Conservation (phyloP, 2,329 filamentous ascomycete genomes). For the Botrytis aclada region DNA sequence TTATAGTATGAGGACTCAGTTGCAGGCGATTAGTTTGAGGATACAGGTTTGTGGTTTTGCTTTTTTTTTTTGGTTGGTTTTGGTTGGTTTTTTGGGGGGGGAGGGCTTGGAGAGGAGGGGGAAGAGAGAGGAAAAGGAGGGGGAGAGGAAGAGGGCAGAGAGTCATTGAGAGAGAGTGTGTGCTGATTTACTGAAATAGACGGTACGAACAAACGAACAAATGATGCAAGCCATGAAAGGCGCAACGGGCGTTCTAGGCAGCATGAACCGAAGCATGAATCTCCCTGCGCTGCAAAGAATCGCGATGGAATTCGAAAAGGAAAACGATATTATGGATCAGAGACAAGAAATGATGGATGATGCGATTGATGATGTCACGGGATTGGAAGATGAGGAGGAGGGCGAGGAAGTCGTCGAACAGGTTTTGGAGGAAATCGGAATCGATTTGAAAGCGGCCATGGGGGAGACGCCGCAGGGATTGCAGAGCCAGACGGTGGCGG, state of each 20-base stretch:
- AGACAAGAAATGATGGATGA: slow-evolving; percentile 99
- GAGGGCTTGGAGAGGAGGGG: no score
- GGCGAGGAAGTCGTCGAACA: slow-evolving; percentile 96
- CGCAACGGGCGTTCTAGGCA: slow-evolving; percentile 84
- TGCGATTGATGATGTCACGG: slow-evolving; percentile 94
- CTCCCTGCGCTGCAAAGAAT: slow-evolving; percentile 92
- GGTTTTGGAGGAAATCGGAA: slow-evolving; percentile 92
- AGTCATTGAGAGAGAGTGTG: neutral
- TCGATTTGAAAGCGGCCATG: slow-evolving; percentile 84
- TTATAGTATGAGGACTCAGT: slow-evolving; percentile 94
- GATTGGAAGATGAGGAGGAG: slow-evolving; percentile 85
- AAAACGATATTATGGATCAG: slow-evolving; percentile 99
- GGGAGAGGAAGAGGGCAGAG: neutral
- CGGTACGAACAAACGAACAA: slow-evolving; percentile 95
- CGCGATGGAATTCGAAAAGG: slow-evolving; percentile 97
- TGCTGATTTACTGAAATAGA: slow-evolving; percentile 50
- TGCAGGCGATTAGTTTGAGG: slow-evolving; percentile 91
- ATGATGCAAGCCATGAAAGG: slow-evolving; percentile 99
- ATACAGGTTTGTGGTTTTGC: slow-evolving; percentile 66
- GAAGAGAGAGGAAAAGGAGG: neutral
- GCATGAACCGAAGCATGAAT: slow-evolving; percentile 98
- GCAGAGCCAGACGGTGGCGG: slow-evolving; percentile 68
- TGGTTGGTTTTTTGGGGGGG: no score
- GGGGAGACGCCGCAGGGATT: slow-evolving; percentile 87
- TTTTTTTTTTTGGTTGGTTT: neutral